A percentile compares a stretch with the other conserved stretches of the same genome.
Conservation (phyloP, 75 land plant genomes). For the Cunninghamia lanceolata region DNA sequence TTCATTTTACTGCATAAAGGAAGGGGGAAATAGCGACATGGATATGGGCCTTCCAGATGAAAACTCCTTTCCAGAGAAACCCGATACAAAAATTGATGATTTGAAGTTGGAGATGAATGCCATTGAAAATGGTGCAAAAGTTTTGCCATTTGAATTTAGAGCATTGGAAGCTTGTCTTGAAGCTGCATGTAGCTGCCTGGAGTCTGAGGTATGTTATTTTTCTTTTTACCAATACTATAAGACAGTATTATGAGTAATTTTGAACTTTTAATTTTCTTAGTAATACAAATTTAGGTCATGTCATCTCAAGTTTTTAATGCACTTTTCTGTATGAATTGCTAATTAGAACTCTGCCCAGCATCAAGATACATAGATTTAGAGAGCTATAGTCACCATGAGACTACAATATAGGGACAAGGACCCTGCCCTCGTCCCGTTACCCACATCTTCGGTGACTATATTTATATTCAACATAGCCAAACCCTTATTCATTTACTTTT, state of each 20-base stretch:
- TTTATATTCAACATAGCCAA: too few relatives aligned
- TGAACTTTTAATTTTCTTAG: neutral
- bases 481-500: too few relatives aligned
- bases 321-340: neutral
- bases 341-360: neutral
- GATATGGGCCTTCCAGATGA: neutral
- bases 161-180: conserved; percentile 60
- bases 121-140: conserved; percentile 24
- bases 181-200: conserved; percentile 49
- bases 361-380: too few relatives aligned
- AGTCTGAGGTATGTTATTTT: conserved; percentile 32
- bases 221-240: neutral
- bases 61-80: conserved; percentile 1
- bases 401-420: neutral
- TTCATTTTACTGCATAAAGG: conserved; percentile 5
- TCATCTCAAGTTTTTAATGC: neutral
- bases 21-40: neutral
- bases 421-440: neutral
- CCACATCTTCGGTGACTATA: too few relatives aligned
- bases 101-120: neutral
- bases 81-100: neutral
- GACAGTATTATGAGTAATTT: neutral
- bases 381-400: neutral
- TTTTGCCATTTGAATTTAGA: conserved; percentile 62
- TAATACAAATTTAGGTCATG: neutral